phyloP scores from a whole-genome alignment of 2,329 filamentous ascomycete species.

The Aspergillus fischeri region DNA sequence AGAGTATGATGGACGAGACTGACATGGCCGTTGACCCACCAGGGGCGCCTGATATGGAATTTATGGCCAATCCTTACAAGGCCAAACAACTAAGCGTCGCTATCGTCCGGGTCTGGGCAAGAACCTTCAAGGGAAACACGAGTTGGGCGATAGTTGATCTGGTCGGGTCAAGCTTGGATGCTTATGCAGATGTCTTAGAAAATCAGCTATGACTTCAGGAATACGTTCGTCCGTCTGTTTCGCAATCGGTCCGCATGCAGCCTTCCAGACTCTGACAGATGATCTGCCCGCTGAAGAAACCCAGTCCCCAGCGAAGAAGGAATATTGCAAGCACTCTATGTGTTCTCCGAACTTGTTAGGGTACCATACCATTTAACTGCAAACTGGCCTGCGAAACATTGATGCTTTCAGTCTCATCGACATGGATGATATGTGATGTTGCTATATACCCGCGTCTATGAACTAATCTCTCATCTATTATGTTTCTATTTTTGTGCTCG shows the following conservation, averaged over 20 bases:
- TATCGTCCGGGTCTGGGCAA: constrained; percentile 46
- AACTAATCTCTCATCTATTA: constrained; percentile 3
- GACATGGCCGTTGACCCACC: constrained; percentile 42
- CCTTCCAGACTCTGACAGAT: neutral
- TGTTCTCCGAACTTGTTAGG: neutral
- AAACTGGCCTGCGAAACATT: neutral
- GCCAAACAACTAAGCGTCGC: constrained; percentile 45
- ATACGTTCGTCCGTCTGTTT: neutral
- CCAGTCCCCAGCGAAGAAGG: neutral
- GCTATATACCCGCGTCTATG: constrained; percentile 19
- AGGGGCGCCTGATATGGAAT: constrained; percentile 38
- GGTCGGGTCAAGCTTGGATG: constrained; percentile 44
- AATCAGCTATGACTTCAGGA: constrained; percentile 16
- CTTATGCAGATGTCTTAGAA: constrained; percentile 45
- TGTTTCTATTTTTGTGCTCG: constrained; percentile 6
- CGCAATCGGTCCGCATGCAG: neutral
- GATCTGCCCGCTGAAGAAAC: neutral
- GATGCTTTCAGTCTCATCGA: constrained; percentile 1
- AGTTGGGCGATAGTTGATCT: constrained; percentile 48
- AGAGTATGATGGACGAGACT: constrained; percentile 48
- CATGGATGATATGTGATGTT: constrained; percentile 11
- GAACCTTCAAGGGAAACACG: constrained; percentile 46
- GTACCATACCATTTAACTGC: neutral
- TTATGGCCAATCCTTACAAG: constrained; percentile 41
- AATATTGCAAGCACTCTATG: neutral